Conservation (phyloP, 768 basidiomycete species). For the Suillus bovinus region DNA sequence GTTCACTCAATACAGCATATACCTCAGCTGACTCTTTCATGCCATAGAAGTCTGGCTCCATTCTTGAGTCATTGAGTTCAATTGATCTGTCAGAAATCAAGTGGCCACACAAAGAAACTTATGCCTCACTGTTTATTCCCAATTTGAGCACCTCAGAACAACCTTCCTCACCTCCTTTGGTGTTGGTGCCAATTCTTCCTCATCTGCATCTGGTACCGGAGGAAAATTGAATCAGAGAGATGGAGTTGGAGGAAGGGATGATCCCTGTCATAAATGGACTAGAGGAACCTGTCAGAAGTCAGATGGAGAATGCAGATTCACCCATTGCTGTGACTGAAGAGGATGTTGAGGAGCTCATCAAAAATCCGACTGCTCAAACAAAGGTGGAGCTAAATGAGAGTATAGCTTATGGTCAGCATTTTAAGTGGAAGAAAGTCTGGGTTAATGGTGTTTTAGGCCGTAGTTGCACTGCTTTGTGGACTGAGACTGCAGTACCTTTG, state of each 20-base stretch:
- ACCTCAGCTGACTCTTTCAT: background rate
- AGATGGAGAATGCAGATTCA: background rate
- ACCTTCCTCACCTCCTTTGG: conserved; percentile 8
- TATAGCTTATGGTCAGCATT: background rate
- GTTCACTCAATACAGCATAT: background rate
- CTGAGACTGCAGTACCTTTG: background rate
- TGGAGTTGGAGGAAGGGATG: background rate
- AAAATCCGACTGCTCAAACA: background rate
- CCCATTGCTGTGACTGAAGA: background rate
- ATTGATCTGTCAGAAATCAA: background rate
- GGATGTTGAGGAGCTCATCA: background rate
- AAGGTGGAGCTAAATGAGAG: background rate
- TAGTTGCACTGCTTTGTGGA: background rate
- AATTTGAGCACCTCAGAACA: background rate
- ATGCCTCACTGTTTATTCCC: background rate
- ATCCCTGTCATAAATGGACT: conserved; percentile 12
- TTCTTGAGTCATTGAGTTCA: background rate
- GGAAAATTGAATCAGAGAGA: background rate
- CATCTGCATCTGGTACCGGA: background rate
- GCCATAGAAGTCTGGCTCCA: background rate
- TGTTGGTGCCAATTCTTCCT: background rate
- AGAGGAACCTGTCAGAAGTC: background rate
- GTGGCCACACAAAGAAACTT: background rate
- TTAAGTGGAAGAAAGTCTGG: background rate
- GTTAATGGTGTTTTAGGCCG: accelerated